A percentile compares a stretch with the other conserved stretches of the same genome.
Conservation (phyloP, 805 yeast species). For the Hanseniaspora singularis region DNA sequence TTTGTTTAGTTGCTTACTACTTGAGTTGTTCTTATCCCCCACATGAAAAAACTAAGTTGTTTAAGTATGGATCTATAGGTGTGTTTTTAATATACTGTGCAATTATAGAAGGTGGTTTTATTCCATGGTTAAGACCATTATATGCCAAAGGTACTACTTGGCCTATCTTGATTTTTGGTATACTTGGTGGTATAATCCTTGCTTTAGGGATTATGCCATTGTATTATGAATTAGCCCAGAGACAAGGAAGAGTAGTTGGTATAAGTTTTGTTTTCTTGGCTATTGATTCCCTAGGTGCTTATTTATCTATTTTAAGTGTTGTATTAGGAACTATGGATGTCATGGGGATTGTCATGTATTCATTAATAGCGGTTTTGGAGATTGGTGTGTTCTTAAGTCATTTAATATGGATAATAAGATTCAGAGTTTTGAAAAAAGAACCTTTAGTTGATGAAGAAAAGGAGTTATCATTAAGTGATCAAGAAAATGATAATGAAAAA, state of each 20-base stretch:
- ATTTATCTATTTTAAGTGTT: conserved; percentile 57
- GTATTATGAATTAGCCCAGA: conserved; percentile 66
- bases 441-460: conserved; percentile 3
- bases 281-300: conserved; percentile 73
- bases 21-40: conserved; percentile 74
- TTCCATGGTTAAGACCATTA: conserved; percentile 53
- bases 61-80: neutral
- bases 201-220: conserved; percentile 81
- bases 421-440: conserved; percentile 24
- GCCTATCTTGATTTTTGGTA: conserved; percentile 75
- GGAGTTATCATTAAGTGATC: too few relatives aligned
- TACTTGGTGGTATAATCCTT: conserved; percentile 61
- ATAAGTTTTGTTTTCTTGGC: conserved; percentile 68
- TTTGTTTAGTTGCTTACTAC: conserved; percentile 54
- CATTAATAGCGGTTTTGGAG: conserved; percentile 62
- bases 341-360: conserved; percentile 69
- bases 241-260: conserved; percentile 78
- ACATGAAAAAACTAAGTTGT: conserved; percentile 28
- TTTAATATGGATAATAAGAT: conserved; percentile 50
- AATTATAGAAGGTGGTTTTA: conserved; percentile 59
- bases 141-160: conserved; percentile 43
- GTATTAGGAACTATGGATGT: conserved; percentile 54
- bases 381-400: conserved; percentile 66
- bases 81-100: conserved; percentile 33
- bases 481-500: neutral